A percentile compares a stretch with the other conserved stretches of the same genome.
Evolutionary conservation across 164 flowering plant genomes (phyloP).

Genomic region (Buxus sempervirens): DNA sequence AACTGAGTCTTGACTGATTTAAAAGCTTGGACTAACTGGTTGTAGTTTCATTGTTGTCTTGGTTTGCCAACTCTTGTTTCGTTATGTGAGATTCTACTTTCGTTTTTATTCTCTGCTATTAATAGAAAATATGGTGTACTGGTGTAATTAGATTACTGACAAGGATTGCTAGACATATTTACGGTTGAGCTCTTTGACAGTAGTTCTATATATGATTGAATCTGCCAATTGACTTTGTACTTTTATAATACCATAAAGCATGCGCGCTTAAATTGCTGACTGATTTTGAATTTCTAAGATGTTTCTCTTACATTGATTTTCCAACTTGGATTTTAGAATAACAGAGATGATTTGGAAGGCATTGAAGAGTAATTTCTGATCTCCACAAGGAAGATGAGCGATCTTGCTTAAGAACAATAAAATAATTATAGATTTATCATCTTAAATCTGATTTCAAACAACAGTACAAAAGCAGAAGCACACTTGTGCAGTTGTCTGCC

Average conservation of each 20-base stretch:
- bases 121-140: neutral
- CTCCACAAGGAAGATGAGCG: neutral
- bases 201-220: neutral
- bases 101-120: neutral
- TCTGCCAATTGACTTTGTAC: neutral
- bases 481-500: neutral
- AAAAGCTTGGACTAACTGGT: neutral
- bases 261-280: neutral
- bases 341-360: neutral
- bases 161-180: neutral
- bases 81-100: neutral
- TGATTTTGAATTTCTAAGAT: no score
- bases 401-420: neutral
- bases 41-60: neutral
- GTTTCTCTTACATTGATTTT: neutral
- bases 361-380: neutral
- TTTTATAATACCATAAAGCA: neutral
- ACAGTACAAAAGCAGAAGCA: neutral
- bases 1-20: neutral
- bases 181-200: neutral
- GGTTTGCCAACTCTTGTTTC: neutral
- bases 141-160: neutral
- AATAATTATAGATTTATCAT: neutral
- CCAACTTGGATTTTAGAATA: neutral
- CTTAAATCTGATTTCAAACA: neutral